Conservation (phyloP, 2,329 filamentous ascomycete genomes). For the Botrytis porri region DNA sequence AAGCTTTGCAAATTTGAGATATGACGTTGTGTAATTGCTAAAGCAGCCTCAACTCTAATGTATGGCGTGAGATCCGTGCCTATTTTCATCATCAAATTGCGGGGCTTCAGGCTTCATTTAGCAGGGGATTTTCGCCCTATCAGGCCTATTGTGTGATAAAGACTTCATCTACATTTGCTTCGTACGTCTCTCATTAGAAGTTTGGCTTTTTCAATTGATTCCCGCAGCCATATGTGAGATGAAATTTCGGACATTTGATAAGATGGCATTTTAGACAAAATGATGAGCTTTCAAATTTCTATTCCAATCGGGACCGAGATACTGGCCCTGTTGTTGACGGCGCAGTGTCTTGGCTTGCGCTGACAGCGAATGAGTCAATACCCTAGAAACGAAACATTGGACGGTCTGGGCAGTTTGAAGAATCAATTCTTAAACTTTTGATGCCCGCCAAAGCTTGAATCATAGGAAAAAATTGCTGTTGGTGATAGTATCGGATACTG, state of each 20-base stretch:
- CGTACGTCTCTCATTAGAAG: neutral
- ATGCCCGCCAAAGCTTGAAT: neutral
- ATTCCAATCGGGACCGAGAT: neutral
- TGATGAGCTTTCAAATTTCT: conserved; percentile 11
- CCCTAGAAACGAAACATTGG: neutral
- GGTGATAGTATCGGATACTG: neutral
- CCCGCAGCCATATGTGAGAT: neutral
- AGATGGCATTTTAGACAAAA: conserved; percentile 6
- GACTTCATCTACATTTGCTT: neutral
- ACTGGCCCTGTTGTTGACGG: neutral
- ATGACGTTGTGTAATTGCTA: neutral
- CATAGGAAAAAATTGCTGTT: neutral
- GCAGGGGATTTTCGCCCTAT: neutral
- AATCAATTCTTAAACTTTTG: neutral
- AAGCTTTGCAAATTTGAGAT: neutral
- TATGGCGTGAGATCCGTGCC: conserved; percentile 14
- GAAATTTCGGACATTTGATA: neutral
- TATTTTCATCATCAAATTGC: conserved; percentile 15
- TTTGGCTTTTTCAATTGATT: neutral
- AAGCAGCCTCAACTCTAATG: conserved; percentile 10
- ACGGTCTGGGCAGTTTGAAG: neutral
- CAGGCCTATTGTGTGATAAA: neutral
- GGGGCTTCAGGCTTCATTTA: neutral
- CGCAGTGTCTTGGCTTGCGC: neutral
- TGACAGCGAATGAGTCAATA: neutral